Conservation (phyloP, 2,329 filamentous ascomycete species). For the Alternaria angustiovoidea region DNA sequence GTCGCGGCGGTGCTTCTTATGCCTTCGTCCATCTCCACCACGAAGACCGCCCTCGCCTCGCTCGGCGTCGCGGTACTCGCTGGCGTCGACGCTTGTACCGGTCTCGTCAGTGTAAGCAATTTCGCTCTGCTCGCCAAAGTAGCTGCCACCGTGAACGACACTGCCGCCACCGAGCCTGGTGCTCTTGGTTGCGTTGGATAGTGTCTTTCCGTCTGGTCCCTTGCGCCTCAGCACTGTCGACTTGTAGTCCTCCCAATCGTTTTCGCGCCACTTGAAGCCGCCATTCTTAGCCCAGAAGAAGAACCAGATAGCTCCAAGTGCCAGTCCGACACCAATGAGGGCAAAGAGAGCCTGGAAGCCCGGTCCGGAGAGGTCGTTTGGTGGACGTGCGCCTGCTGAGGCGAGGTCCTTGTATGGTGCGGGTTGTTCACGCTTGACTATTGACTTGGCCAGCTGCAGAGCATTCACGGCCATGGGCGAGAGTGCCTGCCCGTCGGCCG, state of each 20-base stretch:
- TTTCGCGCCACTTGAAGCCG: constrained; percentile 83
- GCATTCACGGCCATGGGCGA: constrained; percentile 44
- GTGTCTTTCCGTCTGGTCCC: constrained; percentile 85
- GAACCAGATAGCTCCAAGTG: constrained; percentile 86
- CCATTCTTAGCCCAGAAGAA: constrained; percentile 97
- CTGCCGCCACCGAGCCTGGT: constrained; percentile 89
- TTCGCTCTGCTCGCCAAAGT: constrained; percentile 43
- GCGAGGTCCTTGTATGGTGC: constrained; percentile 32
- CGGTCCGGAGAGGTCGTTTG: constrained; percentile 55
- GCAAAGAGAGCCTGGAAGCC: constrained; percentile 88
- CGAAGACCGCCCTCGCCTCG: constrained; percentile 55
- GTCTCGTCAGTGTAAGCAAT: constrained; percentile 58
- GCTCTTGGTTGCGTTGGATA: constrained; percentile 81
- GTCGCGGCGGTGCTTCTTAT: constrained; percentile 60
- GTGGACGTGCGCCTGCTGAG: constrained; percentile 46
- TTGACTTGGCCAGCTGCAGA: constrained; percentile 38
- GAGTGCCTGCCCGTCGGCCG: constrained; percentile 25
- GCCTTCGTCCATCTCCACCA: constrained; percentile 49
- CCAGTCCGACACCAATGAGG: constrained; percentile 78
- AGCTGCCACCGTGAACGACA: constrained; percentile 72
- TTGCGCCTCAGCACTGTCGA: constrained; percentile 88
- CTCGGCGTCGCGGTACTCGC: constrained; percentile 52
- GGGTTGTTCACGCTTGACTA: constrained; percentile 34
- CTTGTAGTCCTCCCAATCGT: constrained; percentile 99
- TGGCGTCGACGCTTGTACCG: constrained; percentile 53